phyloP scores from a whole-genome alignment of 2,329 filamentous ascomycete genomes.

The Penicillium rolfsii region DNA sequence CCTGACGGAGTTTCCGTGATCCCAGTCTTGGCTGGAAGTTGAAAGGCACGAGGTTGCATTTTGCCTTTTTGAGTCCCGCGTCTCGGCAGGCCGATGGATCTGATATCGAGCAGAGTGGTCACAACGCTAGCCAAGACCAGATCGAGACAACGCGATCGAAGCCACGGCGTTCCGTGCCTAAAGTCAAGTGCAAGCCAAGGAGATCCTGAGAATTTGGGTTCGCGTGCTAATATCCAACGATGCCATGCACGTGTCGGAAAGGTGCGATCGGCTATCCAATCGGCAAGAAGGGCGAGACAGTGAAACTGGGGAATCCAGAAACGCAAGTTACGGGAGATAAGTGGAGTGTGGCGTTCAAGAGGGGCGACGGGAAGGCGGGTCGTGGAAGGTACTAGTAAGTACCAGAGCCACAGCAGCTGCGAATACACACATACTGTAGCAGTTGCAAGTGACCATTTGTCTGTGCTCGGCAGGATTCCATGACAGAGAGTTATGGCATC shows the following conservation, averaged over 20 bases:
- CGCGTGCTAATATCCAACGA: not conserved
- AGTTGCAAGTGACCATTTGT: no score
- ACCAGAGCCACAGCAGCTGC: not conserved
- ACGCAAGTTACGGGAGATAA: not conserved
- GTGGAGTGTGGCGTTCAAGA: not conserved
- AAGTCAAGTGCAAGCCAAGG: not conserved
- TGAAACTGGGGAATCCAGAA: not conserved
- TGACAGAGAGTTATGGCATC: not conserved
- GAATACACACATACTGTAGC: no score
- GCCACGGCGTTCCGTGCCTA: not conserved
- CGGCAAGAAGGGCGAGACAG: not conserved
- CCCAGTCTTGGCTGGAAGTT: not conserved
- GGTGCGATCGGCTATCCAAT: conserved; percentile 1
- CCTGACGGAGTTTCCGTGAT: not conserved
- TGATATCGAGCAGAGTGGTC: conserved; percentile 1
- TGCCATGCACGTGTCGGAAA: conserved; percentile 4
- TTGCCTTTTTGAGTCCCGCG: not conserved
- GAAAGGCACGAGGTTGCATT: not conserved
- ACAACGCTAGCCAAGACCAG: conserved; percentile 2
- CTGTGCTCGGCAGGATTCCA: not conserved
- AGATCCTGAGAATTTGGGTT: not conserved
- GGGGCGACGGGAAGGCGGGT: not conserved
- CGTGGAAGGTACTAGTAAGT: not conserved
- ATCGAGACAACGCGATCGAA: not conserved
- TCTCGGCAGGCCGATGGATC: conserved; percentile 3